Conservation (phyloP, 2,329 filamentous ascomycete genomes). For the Scolecobasidium constrictum region DNA sequence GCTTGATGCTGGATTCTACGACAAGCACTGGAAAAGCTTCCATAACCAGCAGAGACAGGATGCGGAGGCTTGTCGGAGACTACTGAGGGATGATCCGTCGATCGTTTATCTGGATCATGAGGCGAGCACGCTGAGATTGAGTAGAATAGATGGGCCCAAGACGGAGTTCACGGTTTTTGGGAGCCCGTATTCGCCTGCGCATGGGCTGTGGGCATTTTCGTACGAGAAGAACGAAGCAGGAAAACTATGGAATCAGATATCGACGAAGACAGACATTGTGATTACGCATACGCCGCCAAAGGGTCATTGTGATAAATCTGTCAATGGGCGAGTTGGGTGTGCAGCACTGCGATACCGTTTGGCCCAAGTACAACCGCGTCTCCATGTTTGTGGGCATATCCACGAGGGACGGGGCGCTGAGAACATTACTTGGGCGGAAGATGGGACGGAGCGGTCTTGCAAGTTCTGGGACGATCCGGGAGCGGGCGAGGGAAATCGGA, state of each 20-base stretch:
- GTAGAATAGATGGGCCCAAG: slow-evolving; percentile 40
- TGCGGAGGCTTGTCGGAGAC: slow-evolving; percentile 39
- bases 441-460: slow-evolving; percentile 26
- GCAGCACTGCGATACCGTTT: slow-evolving; percentile 58
- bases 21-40: slow-evolving; percentile 10
- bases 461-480: slow-evolving; percentile 50
- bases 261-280: slow-evolving; percentile 63
- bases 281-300: slow-evolving; percentile 73
- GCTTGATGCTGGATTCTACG: slow-evolving; percentile 53
- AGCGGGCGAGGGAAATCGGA: slow-evolving; percentile 39
- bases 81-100: slow-evolving; percentile 39
- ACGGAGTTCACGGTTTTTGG: slow-evolving; percentile 59
- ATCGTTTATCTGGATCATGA: slow-evolving; percentile 57
- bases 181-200: slow-evolving; percentile 52
- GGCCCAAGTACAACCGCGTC: slow-evolving; percentile 59
- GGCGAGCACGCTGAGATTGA: slow-evolving; percentile 43
- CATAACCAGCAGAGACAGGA: slow-evolving; percentile 31
- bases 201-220: slow-evolving; percentile 55
- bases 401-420: slow-evolving; percentile 63
- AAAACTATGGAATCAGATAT: slow-evolving; percentile 53
- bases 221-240: slow-evolving; percentile 38
- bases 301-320: slow-evolving; percentile 53
- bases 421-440: slow-evolving; percentile 53
- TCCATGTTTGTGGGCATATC: slow-evolving; percentile 80
- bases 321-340: slow-evolving; percentile 57